Conservation (phyloP, 371 early-diverging fungal genomes). For the Syncephalis plumigaleata region DNA sequence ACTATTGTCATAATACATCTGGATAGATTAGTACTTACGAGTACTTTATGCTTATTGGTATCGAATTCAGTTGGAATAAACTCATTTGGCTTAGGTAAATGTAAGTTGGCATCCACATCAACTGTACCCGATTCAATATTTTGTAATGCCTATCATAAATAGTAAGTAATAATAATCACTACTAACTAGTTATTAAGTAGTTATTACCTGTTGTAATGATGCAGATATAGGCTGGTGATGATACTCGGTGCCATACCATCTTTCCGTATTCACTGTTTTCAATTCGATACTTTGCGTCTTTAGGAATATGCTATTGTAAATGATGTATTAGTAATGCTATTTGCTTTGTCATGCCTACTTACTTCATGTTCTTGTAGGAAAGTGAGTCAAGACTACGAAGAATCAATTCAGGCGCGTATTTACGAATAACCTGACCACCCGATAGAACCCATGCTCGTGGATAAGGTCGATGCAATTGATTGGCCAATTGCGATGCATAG, state of each 20-base stretch:
- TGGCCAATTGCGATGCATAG: conserved; percentile 37
- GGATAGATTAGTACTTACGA: too few species aligned
- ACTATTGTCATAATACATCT: too few species aligned
- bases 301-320: not conserved
- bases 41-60: conserved; percentile 20
- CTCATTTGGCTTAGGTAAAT: conserved; percentile 56
- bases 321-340: not conserved
- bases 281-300: not conserved
- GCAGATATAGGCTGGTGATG: conserved; percentile 38
- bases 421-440: conserved; percentile 42
- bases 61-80: conserved; percentile 68
- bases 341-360: not conserved
- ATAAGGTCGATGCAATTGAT: conserved; percentile 43
- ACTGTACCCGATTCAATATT: conserved; percentile 25
- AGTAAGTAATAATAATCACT: too few species aligned
- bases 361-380: conserved; percentile 40
- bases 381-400: conserved; percentile 34
- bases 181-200: not conserved
- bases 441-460: conserved; percentile 48
- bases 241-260: conserved; percentile 77
- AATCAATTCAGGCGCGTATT: conserved; percentile 40
- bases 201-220: conserved; percentile 27
- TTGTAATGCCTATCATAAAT: not conserved
- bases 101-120: conserved; percentile 28
- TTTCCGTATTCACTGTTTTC: conserved; percentile 21